A percentile compares a stretch with the other conserved stretches of the same genome.
Conservation (phyloP, 208 protist genomes). For the Crithidia brevicula region DNA sequence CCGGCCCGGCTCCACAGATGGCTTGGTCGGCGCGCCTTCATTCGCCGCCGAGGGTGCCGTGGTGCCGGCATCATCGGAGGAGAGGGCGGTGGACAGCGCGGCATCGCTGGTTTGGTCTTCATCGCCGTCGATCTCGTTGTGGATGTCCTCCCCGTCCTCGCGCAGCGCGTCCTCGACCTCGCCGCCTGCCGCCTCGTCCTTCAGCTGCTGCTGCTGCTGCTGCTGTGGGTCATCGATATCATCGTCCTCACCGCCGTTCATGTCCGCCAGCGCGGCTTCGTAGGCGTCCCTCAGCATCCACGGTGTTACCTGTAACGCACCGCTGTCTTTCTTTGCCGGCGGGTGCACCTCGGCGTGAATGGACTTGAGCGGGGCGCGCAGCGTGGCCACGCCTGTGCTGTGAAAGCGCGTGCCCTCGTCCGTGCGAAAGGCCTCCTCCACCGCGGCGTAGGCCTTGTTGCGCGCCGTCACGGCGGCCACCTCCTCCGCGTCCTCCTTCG, state of each 20-base stretch:
- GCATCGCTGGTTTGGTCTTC: conserved; percentile 36
- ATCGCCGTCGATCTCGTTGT: conserved; percentile 17
- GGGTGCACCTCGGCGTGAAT: conserved; percentile 88
- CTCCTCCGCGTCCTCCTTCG: conserved; percentile 58
- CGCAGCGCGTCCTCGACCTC: conserved; percentile 41
- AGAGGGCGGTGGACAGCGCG: conserved; percentile 39
- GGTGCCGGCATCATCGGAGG: conserved; percentile 22
- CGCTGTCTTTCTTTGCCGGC: conserved; percentile 51
- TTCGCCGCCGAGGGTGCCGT: background rate
- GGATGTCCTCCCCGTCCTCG: conserved; percentile 53
- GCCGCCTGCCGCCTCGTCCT: conserved; percentile 1
- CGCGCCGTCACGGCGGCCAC: conserved; percentile 43
- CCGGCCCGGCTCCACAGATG: conserved; percentile 10
- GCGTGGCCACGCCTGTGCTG: conserved; percentile 81
- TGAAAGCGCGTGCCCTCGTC: conserved; percentile 86
- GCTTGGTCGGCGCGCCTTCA: conserved; percentile 12
- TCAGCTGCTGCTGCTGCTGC: conserved; percentile 10
- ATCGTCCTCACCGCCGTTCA: conserved; percentile 57
- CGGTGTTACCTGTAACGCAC: conserved; percentile 76
- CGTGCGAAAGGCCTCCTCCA: conserved; percentile 59
- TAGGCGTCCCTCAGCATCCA: conserved; percentile 93
- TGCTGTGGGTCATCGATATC: conserved; percentile 42
- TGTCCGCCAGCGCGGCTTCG: conserved; percentile 40
- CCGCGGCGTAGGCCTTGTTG: conserved; percentile 53
- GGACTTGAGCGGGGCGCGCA: conserved; percentile 75